Conservation (phyloP, 2,329 filamentous ascomycete species). For the Clonostachys solani region DNA sequence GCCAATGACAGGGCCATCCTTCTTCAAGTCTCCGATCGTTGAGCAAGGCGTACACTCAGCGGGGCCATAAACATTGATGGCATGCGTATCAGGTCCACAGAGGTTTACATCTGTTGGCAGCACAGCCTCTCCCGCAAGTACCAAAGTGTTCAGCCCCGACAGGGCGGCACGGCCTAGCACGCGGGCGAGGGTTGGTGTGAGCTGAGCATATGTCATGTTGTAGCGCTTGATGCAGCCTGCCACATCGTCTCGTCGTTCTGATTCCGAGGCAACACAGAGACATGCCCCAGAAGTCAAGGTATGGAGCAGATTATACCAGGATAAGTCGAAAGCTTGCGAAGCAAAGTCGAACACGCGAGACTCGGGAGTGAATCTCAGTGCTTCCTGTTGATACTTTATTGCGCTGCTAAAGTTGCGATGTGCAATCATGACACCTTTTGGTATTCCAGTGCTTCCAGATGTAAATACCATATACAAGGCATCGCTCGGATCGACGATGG, state of each 20-base stretch:
- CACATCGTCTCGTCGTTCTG: constrained; percentile 5
- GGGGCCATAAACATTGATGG: background rate
- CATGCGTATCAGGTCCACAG: background rate
- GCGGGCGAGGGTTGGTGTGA: constrained; percentile 10
- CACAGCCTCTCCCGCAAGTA: constrained; percentile 13
- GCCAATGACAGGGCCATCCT: constrained; percentile 5
- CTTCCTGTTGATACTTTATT: constrained; percentile 17
- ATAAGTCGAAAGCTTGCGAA: constrained; percentile 7
- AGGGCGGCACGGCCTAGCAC: constrained; percentile 10
- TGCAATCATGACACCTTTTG: constrained; percentile 3
- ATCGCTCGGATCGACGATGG: too few species aligned
- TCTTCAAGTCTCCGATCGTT: background rate
- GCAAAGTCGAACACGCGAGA: constrained; percentile 2
- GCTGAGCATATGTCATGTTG: constrained; percentile 4
- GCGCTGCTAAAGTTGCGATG: background rate
- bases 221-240: constrained; percentile 5
- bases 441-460: too few species aligned
- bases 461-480: too few species aligned
- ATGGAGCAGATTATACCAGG: constrained; percentile 2
- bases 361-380: background rate
- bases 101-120: constrained; percentile 4
- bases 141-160: constrained; percentile 9
- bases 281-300: constrained; percentile 6
- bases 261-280: constrained; percentile 8
- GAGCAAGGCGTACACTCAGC: background rate